Evolutionary conservation across 495 filamentous ascomycete genomes (phyloP), one percentile per base, ranked within the genome.

Genomic region (Xylaria sp.): DNA sequence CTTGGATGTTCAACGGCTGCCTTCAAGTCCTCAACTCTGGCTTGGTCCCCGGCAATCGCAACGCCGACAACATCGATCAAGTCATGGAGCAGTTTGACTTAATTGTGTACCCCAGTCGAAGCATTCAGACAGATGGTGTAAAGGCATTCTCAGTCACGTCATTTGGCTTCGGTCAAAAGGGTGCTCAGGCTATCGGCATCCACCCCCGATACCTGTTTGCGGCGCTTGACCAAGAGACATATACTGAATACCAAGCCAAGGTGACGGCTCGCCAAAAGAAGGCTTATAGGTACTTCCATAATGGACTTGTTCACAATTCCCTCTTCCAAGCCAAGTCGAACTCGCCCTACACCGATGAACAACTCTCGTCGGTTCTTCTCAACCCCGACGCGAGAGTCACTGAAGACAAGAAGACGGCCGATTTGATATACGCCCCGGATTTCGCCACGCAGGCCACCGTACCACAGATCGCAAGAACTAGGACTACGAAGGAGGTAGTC

Each of bases 1-100:
- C 95, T 55, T 99, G 95, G 95, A 98, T 98, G 96, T 92, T 98
- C 87, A 99, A 99, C 84, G 96, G 96, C 71, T 93, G 93, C 79
- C 83, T 99, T 78, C 96, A 99, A 82, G 93, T 97, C 63, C 85
- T 99, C 74, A 97, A 98, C 82, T 91, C 87, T 57, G 96, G 96
- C 73, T 84, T 98, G 21, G 96, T 99, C 62, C 96, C 96, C 8
- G 96, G 96, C 62, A 99, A 99, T 84, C 90, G 94, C 73, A 99
- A 99, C 75, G 96, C 96, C 61, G 96, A 99, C 84, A 99, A 99
- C 78, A 90, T 99, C 26, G 96, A 98, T 81, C 88, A 93, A 82
- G 90, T 93, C 68, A 94, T 99, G 90, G 95, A 98, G 85, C 88
- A 97, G 78, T 99, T 95, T 77, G 95, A 98, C 79, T 92, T 97